Evolutionary conservation across 148 eudicot species (phyloP).

Genomic region (Beta vulgaris): DNA sequence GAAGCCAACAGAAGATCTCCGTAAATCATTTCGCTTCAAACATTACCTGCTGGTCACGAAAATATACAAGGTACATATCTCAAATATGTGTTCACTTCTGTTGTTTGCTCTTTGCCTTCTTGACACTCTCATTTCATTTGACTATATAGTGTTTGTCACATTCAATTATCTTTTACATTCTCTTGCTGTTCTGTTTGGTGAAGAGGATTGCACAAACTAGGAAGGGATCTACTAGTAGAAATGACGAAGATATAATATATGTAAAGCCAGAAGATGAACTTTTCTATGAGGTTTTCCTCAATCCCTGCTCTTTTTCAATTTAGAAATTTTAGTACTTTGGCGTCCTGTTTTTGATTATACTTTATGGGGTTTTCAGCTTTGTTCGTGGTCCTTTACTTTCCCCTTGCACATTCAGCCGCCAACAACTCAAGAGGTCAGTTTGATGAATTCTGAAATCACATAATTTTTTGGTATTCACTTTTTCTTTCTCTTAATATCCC

Average conservation of each 20-base stretch:
- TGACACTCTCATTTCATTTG: background rate
- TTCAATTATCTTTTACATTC: background rate
- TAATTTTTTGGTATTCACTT: background rate
- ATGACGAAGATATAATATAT: constrained; percentile 62
- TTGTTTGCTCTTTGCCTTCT: background rate
- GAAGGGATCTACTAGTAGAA: constrained; percentile 34
- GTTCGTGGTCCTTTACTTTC: constrained; percentile 75
- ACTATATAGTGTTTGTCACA: background rate
- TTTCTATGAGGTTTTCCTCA: constrained; percentile 52
- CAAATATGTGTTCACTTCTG: background rate
- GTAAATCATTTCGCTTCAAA: constrained; percentile 62
- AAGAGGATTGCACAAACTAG: constrained; percentile 49
- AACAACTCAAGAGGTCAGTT: constrained; percentile 61
- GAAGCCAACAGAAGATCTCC: constrained; percentile 78
- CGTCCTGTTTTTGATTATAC: constrained; percentile 1
- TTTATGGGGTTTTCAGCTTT: constrained; percentile 57
- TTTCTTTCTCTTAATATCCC: background rate
- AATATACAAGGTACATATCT: constrained; percentile 94
- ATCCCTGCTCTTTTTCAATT: background rate
- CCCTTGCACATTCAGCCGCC: constrained; percentile 54
- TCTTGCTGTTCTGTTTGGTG: constrained; percentile 21
- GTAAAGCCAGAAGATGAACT: constrained; percentile 84
- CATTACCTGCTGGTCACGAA: constrained; percentile 56
- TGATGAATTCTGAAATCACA: background rate
- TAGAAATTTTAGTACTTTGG: background rate